A percentile compares a stretch with the other conserved stretches of the same genome.
These are phyloP conservation scores for Purshia tridentata DNA, from an alignment of 306 rosid genomes.

Conservation along the genomic window DNA sequence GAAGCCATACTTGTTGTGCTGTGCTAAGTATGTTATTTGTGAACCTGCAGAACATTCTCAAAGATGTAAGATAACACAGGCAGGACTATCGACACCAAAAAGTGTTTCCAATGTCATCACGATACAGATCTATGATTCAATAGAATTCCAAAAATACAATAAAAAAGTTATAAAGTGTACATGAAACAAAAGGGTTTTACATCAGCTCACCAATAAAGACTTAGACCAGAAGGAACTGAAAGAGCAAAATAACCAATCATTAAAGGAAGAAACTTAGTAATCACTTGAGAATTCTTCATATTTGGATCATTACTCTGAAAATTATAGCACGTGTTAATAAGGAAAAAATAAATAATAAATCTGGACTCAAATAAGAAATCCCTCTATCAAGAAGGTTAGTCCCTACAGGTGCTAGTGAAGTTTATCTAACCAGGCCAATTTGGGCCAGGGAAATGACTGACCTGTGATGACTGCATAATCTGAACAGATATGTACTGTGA, in stretches of 20 bases:
- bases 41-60: conserved; percentile 53
- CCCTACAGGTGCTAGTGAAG: conserved; percentile 17
- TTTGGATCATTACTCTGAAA: conserved; percentile 80
- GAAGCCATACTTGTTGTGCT: conserved; percentile 96
- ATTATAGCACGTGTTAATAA: conserved; percentile 12
- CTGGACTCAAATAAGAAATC: not conserved
- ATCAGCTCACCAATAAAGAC: conserved; percentile 88
- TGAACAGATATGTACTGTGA: conserved; percentile 93
- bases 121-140: not conserved
- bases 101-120: not conserved
- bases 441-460: conserved; percentile 39
- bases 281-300: conserved; percentile 83
- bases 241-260: conserved; percentile 96
- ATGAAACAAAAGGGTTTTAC: conserved; percentile 18
- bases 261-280: conserved; percentile 83
- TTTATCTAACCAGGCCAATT: conserved; percentile 16
- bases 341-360: not conserved
- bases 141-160: not conserved
- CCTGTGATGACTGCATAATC: conserved; percentile 96
- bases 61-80: conserved; percentile 24
- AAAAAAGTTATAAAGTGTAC: not conserved
- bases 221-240: conserved; percentile 98
- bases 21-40: conserved; percentile 95
- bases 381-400: not conserved
- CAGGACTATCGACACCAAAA: conserved; percentile 13